A percentile compares a stretch with the other conserved stretches of the same genome.
Conservation (phyloP, 345 rosid genomes). For the Xanthoceras sorbifolium region DNA sequence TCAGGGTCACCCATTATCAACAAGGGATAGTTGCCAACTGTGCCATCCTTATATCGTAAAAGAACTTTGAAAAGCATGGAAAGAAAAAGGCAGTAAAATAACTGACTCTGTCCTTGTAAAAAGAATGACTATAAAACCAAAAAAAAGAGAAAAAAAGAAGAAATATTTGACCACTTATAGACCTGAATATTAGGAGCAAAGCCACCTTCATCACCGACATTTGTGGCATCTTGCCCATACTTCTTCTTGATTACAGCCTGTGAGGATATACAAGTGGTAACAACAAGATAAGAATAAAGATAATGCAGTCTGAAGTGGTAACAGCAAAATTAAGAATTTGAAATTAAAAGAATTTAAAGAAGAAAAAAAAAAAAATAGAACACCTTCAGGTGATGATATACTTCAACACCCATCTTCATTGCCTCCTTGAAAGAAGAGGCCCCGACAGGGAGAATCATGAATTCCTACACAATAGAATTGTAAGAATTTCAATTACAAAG, state of each 20-base stretch:
- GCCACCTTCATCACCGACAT: constrained; percentile 72
- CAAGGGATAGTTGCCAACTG: not conserved
- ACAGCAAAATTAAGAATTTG: not conserved
- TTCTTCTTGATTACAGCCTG: constrained; percentile 66
- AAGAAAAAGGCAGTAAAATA: not conserved
- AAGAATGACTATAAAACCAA: not conserved
- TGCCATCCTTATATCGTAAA: not conserved
- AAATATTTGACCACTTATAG: not conserved
- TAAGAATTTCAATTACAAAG: constrained; percentile 15
- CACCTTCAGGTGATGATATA: constrained; percentile 69
- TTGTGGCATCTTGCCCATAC: constrained; percentile 68
- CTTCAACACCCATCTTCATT: constrained; percentile 82
- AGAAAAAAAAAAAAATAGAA: not conserved
- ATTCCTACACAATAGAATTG: constrained; percentile 43
- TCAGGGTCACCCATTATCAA: not conserved
- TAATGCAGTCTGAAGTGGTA: not conserved
- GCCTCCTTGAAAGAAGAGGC: constrained; percentile 74
- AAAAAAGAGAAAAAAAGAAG: not conserved
- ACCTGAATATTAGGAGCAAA: constrained; percentile 72
- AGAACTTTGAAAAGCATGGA: not conserved
- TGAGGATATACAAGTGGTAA: constrained; percentile 1
- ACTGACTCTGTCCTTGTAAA: not conserved
- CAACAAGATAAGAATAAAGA: not conserved
- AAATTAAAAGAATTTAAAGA: not conserved
- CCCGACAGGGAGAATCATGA: constrained; percentile 69